Evolutionary conservation across 768 basidiomycete species (phyloP), one percentile per base, ranked within the genome.

Genomic region (Pleurotus ostreatus): DNA sequence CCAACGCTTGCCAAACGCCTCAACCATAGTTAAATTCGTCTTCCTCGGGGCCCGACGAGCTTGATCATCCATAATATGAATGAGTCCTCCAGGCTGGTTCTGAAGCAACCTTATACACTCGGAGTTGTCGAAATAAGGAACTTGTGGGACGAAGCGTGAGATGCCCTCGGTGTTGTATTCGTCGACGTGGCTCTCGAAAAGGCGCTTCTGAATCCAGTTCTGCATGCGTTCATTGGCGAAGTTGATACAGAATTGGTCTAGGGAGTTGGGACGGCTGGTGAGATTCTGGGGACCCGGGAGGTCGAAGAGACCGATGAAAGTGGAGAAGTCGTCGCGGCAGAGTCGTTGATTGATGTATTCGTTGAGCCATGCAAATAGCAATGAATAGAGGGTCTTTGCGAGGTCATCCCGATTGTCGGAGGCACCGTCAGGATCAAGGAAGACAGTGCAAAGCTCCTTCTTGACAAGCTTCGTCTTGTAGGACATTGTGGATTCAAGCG

Each of bases 1-100:
- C 92, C 94, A 98, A 1, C 96, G 83, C 70, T 98, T 98, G 46
- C 82, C 77, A 66, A 98, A 93, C 0, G 95, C 92, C 63, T 97
- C 94, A 7, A 95, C 84, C 93, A 98, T 97, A 0, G 89, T 92
- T 54, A 88, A 82, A 63, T 96, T 93, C 2, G 88, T 95, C 82
- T 95, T 94, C 73, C 94, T 95, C 57, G 84, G 87, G 56, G 82
- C 80, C 39, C 90, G 79, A 11, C 89, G 81, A 1, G 94, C 90
- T 70, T 97, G 94, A 66, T 98, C 96, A 66, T 98, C 95, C 89
- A 98, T 92, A 70, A 98, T 98, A 64, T 96, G 93, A 53, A 98
- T 85, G 30, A 99, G 76, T 1, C 97, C 97, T 8, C 94, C 95
- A 1, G 92, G 94, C 55, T 77, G 77, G 65, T 92, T 88, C 66